Evolutionary conservation across 2,329 filamentous ascomycete genomes (phyloP).

Genomic region (Amphichorda felina): DNA sequence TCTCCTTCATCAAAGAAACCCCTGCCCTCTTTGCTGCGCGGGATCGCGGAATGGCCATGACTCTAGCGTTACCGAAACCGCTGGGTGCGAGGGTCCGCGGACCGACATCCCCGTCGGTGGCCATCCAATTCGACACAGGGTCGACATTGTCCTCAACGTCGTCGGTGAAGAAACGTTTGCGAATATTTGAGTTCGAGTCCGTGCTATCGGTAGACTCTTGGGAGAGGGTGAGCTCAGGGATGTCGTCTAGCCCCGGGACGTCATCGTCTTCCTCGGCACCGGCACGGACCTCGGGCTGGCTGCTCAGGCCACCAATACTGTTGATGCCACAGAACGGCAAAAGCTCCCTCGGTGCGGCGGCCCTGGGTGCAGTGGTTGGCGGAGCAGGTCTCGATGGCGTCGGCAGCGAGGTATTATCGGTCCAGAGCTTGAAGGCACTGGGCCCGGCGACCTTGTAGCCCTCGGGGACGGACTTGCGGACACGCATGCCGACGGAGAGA

Average conservation of each 20-base stretch:
- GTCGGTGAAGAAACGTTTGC: slow-evolving; percentile 36
- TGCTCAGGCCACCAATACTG: slow-evolving; percentile 57
- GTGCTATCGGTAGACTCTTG: slow-evolving; percentile 37
- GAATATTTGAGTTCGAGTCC: slow-evolving; percentile 12
- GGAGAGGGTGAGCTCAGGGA: slow-evolving; percentile 40
- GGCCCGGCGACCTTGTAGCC: slow-evolving; percentile 69
- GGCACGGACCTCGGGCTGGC: slow-evolving; percentile 34
- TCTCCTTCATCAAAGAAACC: slow-evolving; percentile 5
- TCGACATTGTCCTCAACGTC: slow-evolving; percentile 23
- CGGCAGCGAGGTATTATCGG: slow-evolving; percentile 15
- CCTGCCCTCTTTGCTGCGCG: slow-evolving; percentile 12
- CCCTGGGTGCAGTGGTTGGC: background rate
- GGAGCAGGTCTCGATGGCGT: slow-evolving; percentile 3
- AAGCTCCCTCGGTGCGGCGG: slow-evolving; percentile 42
- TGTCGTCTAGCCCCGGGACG: slow-evolving; percentile 21
- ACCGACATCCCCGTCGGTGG: slow-evolving; percentile 25
- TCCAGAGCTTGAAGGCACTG: slow-evolving; percentile 40
- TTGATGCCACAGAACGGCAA: slow-evolving; percentile 72
- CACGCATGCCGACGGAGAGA: slow-evolving; percentile 86
- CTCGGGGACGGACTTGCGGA: slow-evolving; percentile 86
- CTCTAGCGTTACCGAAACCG: slow-evolving; percentile 25
- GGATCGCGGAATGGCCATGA: slow-evolving; percentile 35
- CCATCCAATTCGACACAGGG: background rate
- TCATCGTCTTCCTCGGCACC: slow-evolving; percentile 5
- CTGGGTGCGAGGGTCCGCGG: slow-evolving; percentile 24